Evolutionary conservation across 352 stramenopile species (phyloP).

Genomic region (Plasmopara muralis): DNA sequence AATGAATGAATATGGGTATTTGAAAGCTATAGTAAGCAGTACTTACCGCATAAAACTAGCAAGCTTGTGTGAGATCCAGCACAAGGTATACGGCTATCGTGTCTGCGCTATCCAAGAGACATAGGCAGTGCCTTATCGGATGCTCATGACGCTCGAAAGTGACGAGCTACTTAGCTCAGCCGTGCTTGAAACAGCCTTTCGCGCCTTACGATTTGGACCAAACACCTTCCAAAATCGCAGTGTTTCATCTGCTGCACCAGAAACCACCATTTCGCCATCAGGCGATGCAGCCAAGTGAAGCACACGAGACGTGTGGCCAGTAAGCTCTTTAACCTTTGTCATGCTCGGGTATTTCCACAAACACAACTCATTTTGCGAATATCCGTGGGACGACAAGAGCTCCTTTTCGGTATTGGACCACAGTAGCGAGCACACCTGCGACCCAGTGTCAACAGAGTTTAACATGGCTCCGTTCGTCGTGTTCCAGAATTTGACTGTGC

Average conservation of each 20-base stretch:
- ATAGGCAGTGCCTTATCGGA: constrained; percentile 42
- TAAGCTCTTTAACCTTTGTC: constrained; percentile 96
- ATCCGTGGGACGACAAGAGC: constrained; percentile 96
- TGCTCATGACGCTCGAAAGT: constrained; percentile 77
- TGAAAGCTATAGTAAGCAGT: not conserved
- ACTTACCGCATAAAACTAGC: not conserved
- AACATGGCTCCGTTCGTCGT: constrained; percentile 91
- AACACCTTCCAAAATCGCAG: constrained; percentile 99
- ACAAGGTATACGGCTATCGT: constrained; percentile 9
- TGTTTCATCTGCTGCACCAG: constrained; percentile 96
- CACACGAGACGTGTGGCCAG: constrained; percentile 94
- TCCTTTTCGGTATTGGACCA: constrained; percentile 93
- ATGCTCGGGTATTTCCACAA: constrained; percentile 99
- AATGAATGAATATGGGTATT: not conserved
- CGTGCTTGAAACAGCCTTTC: constrained; percentile 47
- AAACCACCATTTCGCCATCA: constrained; percentile 95
- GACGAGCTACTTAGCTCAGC: constrained; percentile 56
- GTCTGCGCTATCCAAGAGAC: constrained; percentile 6
- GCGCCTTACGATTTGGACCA: constrained; percentile 74
- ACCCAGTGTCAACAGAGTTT: constrained; percentile 96
- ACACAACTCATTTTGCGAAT: constrained; percentile 96
- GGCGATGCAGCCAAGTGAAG: constrained; percentile 96
- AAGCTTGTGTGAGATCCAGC: constrained; percentile 8
- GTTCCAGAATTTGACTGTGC: constrained; percentile 99
- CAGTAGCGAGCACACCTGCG: constrained; percentile 95